These are phyloP conservation scores for Leccinum pachyderme DNA, from an alignment of 1,284 basidiomycete species.

Conservation along the genomic window DNA sequence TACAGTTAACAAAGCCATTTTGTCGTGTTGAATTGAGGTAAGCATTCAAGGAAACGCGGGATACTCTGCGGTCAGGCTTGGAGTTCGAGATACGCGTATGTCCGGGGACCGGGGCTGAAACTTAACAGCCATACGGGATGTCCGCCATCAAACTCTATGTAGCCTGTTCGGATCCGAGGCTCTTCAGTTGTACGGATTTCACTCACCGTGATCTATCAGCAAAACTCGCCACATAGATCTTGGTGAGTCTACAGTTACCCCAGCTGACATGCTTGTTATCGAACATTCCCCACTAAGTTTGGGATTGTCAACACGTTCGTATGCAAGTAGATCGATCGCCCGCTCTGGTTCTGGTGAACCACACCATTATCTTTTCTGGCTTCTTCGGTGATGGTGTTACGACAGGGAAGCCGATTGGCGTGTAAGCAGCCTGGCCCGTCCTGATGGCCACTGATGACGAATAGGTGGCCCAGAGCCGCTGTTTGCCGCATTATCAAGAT, in stretches of 20 bases:
- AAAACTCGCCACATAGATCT: neutral
- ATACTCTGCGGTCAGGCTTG: neutral
- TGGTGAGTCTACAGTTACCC: neutral
- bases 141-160: neutral
- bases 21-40: neutral
- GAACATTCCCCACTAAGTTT: neutral
- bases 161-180: neutral
- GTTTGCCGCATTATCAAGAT: neutral
- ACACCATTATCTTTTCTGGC: neutral
- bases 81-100: neutral
- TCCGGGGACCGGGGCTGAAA: neutral
- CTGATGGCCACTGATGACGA: neutral
- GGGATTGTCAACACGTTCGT: neutral
- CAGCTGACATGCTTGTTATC: neutral
- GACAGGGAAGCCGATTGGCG: neutral
- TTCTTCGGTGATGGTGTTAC: neutral
- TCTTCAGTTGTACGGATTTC: neutral
- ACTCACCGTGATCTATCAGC: neutral
- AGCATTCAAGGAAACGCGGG: neutral
- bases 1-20: neutral
- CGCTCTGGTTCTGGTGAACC: neutral
- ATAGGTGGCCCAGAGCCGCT: neutral
- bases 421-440: neutral
- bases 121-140: neutral
- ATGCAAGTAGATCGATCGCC: neutral